Conservation (phyloP, 1,284 basidiomycete genomes). For the Cerrena zonata region DNA sequence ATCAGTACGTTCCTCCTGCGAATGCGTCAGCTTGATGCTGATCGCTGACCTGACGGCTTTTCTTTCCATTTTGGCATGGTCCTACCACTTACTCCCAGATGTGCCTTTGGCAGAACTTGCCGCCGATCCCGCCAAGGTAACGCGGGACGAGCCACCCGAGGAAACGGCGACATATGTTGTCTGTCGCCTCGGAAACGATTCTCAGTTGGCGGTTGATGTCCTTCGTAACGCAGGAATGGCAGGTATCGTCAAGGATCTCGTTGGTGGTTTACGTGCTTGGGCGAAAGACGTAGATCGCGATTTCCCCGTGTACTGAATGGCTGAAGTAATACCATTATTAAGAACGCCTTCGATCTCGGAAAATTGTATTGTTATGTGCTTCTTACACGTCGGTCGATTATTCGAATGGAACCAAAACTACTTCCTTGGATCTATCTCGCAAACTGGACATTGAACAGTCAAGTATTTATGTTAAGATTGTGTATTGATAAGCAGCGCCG, state of each 20-base stretch:
- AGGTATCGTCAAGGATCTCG: conserved; percentile 58
- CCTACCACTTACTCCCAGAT: conserved; percentile 38
- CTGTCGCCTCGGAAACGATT: conserved; percentile 91
- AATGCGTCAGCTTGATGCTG: neutral
- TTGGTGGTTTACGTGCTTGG: conserved; percentile 80
- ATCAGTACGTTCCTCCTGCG: conserved; percentile 50
- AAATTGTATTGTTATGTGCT: too few relatives aligned
- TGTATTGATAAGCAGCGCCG: too few relatives aligned
- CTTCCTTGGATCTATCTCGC: too few relatives aligned
- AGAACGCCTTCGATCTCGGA: too few relatives aligned
- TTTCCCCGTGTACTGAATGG: conserved; percentile 85
- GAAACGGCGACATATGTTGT: conserved; percentile 47
- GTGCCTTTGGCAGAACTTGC: conserved; percentile 61
- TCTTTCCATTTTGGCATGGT: neutral
- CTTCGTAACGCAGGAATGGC: conserved; percentile 43
- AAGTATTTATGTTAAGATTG: too few relatives aligned
- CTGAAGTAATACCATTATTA: too few relatives aligned
- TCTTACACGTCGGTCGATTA: too few relatives aligned
- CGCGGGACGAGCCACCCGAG: conserved; percentile 9
- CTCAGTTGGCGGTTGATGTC: conserved; percentile 75
- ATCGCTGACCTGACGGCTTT: too few relatives aligned
- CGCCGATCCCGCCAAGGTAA: conserved; percentile 42
- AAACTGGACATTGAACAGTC: too few relatives aligned
- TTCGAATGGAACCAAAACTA: too few relatives aligned
- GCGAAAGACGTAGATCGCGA: conserved; percentile 58